Percentiles rank a stretch among this genome's conserved stretches.
Evolutionary conservation across 176 grass and related monocot genomes (phyloP).

Genomic region (Carex myosuroides): DNA sequence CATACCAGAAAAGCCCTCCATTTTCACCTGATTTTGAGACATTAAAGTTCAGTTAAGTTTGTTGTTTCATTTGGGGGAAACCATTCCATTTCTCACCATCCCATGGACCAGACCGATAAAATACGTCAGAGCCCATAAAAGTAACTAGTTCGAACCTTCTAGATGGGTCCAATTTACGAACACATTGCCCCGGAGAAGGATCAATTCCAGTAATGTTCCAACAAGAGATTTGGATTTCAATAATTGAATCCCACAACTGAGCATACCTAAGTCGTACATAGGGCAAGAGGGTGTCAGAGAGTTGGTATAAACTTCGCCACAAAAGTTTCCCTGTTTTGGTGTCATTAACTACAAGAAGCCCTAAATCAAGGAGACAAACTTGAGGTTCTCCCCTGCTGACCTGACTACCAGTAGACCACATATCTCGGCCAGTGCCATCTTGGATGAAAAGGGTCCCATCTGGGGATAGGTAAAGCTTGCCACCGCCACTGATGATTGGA

Average conservation of each 20-base stretch:
- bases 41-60: no score
- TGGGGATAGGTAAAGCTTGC: neutral
- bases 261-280: neutral
- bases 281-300: neutral
- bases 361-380: slow-evolving; percentile 1
- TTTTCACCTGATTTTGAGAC: neutral
- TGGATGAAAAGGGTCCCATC: neutral
- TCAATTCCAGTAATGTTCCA: slow-evolving; percentile 1
- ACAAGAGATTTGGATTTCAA: neutral
- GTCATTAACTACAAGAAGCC: slow-evolving; percentile 1
- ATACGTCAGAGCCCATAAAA: neutral
- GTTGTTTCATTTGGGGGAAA: neutral
- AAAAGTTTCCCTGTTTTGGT: neutral
- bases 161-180: neutral
- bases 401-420: slow-evolving; percentile 9
- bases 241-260: neutral
- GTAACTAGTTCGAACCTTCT: neutral
- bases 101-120: slow-evolving; percentile 8
- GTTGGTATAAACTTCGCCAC: slow-evolving; percentile 15
- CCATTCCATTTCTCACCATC: neutral
- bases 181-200: neutral
- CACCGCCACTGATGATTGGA: neutral
- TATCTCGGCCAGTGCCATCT: neutral
- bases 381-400: neutral
- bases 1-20: neutral